phyloP scores from a whole-genome alignment of 1,284 basidiomycete genomes.

The Pseudozyma sp. region DNA sequence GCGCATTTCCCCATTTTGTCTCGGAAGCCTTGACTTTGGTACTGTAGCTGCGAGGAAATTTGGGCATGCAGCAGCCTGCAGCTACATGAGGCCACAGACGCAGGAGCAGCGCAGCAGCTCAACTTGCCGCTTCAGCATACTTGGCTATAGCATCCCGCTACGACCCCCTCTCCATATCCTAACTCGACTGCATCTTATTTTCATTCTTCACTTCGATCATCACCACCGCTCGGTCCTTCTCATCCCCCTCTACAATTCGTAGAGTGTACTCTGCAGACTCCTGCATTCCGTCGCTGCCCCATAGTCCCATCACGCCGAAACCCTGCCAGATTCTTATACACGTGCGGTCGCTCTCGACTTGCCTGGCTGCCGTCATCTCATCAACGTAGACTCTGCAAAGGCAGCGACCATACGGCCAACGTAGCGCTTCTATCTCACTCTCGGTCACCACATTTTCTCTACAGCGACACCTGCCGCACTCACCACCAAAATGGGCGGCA shows the following conservation, averaged over 20 bases:
- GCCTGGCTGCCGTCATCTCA: not conserved
- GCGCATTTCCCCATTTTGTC: no score
- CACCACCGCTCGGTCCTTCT: not conserved
- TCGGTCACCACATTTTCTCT: not conserved
- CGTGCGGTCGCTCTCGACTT: not conserved
- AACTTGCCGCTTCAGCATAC: no score
- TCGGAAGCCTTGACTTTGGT: not conserved
- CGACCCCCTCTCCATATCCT: no score
- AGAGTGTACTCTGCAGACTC: not conserved
- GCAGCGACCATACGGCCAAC: no score
- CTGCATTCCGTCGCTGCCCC: not conserved
- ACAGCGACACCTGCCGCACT: not conserved
- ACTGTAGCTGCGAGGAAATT: not conserved
- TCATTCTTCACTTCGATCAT: not conserved
- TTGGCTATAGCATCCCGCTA: no score
- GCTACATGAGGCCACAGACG: not conserved
- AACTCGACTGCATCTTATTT: no score
- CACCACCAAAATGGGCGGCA: slow-evolving; percentile 32
- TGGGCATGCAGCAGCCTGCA: not conserved
- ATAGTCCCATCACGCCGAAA: no score
- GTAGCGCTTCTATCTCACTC: not conserved
- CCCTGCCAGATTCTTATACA: not conserved
- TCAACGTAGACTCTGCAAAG: not conserved
- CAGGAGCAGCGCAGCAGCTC: no score
- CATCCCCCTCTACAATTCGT: not conserved